Evolutionary conservation across 2,329 filamentous ascomycete species (phyloP), one percentile per base, ranked within the genome.

Genomic region (Penicillium sp.): DNA sequence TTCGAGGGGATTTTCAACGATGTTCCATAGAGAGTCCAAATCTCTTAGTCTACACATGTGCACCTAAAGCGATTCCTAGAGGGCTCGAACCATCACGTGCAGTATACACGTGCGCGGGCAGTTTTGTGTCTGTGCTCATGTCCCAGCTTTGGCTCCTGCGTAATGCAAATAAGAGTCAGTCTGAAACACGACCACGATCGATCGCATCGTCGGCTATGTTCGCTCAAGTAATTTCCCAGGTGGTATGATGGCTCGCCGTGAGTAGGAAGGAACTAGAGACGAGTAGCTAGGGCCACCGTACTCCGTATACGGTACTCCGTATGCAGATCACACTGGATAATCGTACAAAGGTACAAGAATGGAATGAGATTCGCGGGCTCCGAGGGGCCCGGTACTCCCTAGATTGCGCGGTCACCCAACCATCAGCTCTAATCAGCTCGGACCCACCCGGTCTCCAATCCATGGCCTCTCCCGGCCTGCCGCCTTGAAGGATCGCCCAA

Each of bases 401-500:
- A 15, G 42, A 50, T 53, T 44, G 6, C 9, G 12, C 45, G 50
- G 55, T 56, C 33, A 35, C 12, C 56, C 46, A 57, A 56, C 39
- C 27, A 59, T 9, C 32, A 23, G 8, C 23, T 10, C 6, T 13
- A 2, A 57, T 59, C 54, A 3, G 40, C 18, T 47, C 45, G 50
- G 53, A 52, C 41, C 47, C 55, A 45, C 32, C 40, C 40, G 41
- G 31, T 20, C 12, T 42, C 38, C 45, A 49, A 50, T 50, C 41
- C 44, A 49, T 45, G 49, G 56, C 43, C 44, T 47, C 20, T 53
- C 49, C 56, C 49, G 44, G 47, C 31, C 43, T 55, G 49, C 52
- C 54, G 55, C 44, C 47, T 24, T 27, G 41, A 49, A 29, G 49
- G 54, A 56, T 56, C 52, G 52, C 39, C 53, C 27, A 29, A 31